Evolutionary conservation across 2,329 filamentous ascomycete genomes (phyloP).

Genomic region (Ascochyta fabae): DNA sequence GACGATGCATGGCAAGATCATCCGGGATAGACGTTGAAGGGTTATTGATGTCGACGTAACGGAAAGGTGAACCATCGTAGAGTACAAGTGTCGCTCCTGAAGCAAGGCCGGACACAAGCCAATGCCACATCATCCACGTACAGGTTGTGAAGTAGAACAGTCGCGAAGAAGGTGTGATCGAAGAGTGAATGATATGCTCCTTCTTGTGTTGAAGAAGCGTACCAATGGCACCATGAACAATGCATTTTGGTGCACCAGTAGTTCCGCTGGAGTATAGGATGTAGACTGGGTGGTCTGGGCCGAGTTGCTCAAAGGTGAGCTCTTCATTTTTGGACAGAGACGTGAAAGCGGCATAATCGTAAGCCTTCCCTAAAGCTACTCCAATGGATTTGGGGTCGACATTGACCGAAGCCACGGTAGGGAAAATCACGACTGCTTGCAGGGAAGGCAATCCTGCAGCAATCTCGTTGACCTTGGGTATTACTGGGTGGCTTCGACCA

Average conservation of each 20-base stretch:
- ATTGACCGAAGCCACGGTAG: constrained; percentile 61
- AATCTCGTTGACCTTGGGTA: constrained; percentile 80
- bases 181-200: constrained; percentile 87
- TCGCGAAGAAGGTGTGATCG: constrained; percentile 73
- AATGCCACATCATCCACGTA: constrained; percentile 99
- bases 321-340: constrained; percentile 48
- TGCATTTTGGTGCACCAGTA: constrained; percentile 86
- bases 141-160: constrained; percentile 95
- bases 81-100: constrained; percentile 82
- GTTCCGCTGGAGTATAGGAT: constrained; percentile 94
- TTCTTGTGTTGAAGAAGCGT: constrained; percentile 97
- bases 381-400: constrained; percentile 51
- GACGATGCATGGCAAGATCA: constrained; percentile 78
- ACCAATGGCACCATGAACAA: constrained; percentile 88
- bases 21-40: constrained; percentile 65
- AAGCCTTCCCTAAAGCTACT: constrained; percentile 40
- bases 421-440: constrained; percentile 75
- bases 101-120: constrained; percentile 86
- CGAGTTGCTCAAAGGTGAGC: constrained; percentile 73
- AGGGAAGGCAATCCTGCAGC: constrained; percentile 70
- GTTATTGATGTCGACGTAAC: constrained; percentile 45
- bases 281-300: constrained; percentile 87
- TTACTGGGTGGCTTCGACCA: constrained; percentile 83
- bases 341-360: constrained; percentile 46
- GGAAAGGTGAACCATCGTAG: constrained; percentile 92